Conservation (phyloP, 352 stramenopile genomes). For the Discostella stelligera region DNA sequence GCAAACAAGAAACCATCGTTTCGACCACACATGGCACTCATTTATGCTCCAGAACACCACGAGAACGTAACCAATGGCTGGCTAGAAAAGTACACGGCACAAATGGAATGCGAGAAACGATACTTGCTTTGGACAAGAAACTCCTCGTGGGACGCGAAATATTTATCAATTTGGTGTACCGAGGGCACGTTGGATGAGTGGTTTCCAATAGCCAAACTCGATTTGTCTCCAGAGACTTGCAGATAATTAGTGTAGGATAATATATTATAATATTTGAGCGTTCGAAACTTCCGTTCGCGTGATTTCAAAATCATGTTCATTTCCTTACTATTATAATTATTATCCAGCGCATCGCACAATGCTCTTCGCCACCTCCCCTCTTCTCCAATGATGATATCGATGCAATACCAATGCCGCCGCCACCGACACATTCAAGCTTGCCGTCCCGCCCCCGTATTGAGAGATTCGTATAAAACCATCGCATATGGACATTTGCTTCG, state of each 20-base stretch:
- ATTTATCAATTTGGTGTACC: conserved; percentile 46
- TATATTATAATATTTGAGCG: not conserved
- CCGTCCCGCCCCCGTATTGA: conserved; percentile 92
- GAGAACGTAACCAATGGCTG: conserved; percentile 20
- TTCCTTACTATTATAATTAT: not conserved
- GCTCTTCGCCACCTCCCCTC: conserved; percentile 41
- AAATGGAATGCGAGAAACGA: conserved; percentile 19
- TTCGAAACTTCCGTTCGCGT: not conserved
- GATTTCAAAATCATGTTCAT: not conserved
- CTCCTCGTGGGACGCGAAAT: conserved; percentile 28
- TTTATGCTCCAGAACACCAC: conserved; percentile 48
- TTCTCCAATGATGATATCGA: conserved; percentile 78
- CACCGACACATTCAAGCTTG: conserved; percentile 94
- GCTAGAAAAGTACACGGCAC: conserved; percentile 21
- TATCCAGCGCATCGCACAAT: not conserved
- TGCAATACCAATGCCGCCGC: conserved; percentile 92
- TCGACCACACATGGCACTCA: conserved; percentile 44
- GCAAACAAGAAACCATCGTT: conserved; percentile 17
- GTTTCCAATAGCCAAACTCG: conserved; percentile 32
- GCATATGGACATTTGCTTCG: conserved; percentile 89
- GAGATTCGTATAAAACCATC: conserved; percentile 92
- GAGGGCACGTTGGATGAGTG: conserved; percentile 38
- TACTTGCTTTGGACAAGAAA: conserved; percentile 19
- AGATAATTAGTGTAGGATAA: not conserved
- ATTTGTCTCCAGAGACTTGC: conserved; percentile 10